Conservation (phyloP, 2,329 filamentous ascomycete genomes). For the Fusarium nygamai region DNA sequence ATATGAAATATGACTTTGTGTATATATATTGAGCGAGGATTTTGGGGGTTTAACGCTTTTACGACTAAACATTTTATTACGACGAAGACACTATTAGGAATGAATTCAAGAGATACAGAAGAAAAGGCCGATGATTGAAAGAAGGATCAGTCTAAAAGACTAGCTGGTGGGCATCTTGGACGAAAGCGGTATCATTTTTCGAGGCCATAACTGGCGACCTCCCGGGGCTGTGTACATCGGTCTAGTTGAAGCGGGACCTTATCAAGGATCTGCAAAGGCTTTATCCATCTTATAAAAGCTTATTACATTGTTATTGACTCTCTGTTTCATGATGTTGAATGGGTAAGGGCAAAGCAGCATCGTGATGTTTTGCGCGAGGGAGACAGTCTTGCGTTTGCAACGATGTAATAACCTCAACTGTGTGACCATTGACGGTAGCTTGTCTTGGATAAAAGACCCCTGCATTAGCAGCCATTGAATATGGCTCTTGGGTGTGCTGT, state of each 20-base stretch:
- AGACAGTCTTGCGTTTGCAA: not conserved
- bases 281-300: not conserved
- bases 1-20: not conserved
- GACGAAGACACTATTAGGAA: not conserved
- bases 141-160: not conserved
- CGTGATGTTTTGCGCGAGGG: not conserved
- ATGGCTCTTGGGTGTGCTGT: not conserved
- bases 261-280: not conserved
- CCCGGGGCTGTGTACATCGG: not conserved
- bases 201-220: constrained; percentile 1
- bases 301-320: not conserved
- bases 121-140: not conserved
- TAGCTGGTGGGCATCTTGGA: constrained; percentile 1
- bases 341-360: not conserved
- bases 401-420: not conserved
- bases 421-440: too few relatives aligned
- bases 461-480: not conserved
- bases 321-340: not conserved
- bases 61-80: constrained; percentile 16
- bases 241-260: not conserved
- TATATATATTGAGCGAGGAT: constrained; percentile 2
- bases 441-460: not conserved
- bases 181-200: constrained; percentile 25
- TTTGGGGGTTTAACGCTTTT: constrained; percentile 5
- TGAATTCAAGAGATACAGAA: not conserved